Base-by-base conservation (phyloP, 2,329 filamentous ascomycete genomes). In the Ampelomyces quisqualis region DNA sequence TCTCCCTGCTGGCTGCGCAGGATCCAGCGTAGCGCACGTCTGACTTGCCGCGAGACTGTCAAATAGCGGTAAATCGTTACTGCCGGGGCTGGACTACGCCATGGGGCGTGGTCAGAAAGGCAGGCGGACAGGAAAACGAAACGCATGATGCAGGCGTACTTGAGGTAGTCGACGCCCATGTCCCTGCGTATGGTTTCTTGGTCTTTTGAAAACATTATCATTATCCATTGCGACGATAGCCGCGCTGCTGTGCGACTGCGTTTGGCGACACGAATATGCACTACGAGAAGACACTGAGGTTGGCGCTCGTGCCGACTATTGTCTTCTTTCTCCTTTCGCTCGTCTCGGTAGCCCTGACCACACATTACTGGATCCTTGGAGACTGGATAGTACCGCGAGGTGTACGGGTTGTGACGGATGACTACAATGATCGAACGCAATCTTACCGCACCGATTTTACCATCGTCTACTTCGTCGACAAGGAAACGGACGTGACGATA, bases 341-440 rank as follows among this genome's bases (percentile, higher is more conserved):
- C 9, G 37, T 60, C 11, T 60, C 60, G 7, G 55, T 62, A 15
- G 49, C 53, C 20, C 47, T 67, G 22, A 62, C 58, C 7, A 52
- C 50, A 4, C 50, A 58, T 31, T 65, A 63, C 38, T 65, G 60
- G 60, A 57, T 63, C 21, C 39, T 61, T 7, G 55, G 52, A 20
- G 61, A 65, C 35, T 63, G 57, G 51, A 40, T 65, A 6, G 42
- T 57, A 19, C 43, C 51, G 9, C 41, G 53, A 34, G 55, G 50
- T 22, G 32, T 64, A 2, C 35, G 38, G n/a, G 40, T 60, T 5
- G 43, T 37, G 7, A 57, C 53, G 5, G 33, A 21, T 19, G 29
- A 38, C 8, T 53, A 56, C 37, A 43, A 55, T 29, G 47, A 54
- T 2, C 51, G 57, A 20, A 44, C 45, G 9, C 45, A 51, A 19